Evolutionary conservation across 1,284 basidiomycete genomes (phyloP), one percentile per base, ranked within the genome.

Genomic region (Marasmius oreades): DNA sequence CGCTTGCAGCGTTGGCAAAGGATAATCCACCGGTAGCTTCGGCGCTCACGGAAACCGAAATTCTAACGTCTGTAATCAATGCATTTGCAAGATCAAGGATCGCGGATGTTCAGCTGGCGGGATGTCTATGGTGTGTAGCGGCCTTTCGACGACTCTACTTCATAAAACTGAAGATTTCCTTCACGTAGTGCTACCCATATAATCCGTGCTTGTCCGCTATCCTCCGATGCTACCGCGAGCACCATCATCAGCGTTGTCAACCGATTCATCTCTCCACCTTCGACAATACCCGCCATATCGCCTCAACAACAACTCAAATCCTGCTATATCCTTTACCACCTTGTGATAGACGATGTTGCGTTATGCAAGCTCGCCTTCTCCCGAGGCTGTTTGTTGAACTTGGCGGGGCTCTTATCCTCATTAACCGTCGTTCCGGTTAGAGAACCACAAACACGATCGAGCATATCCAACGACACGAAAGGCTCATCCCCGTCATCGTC

Each of bases 271-370:
- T 67, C 73, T 1, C 73, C 77, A 1, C 61, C 73, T 1, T 62
- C 69, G 24, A 34, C 46, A 43, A 18, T 12, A 16, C 20, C 24
- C 6, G 11, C 18, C n/a, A 24, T 43, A 2, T 67, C 70, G 11
- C 66, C 73, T 1, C 69, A 72, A 50, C 76, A 69, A 26, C 75
- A 79, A 51, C 79, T 76, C 2, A 82, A 78, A 64, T 85, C 89
- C 0, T 92, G 89, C 66, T 89, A 88, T 63, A 79, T 86, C 6
- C 69, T 94, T 0, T 82, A 85, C 52, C 74, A 85, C 53, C 77
- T 95, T 0, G 83, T 92, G 0, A 75, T 78, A 6, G 92, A 94
- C 63, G 82, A 93, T 62, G 74, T 77, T 1, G 73, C 78, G 0
- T 74, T 93, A 0, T 88, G 88, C 62, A 74, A 82, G 51, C 73